phyloP scores from a whole-genome alignment of 2,329 filamentous ascomycete genomes.

The Ophiostoma quercus region DNA sequence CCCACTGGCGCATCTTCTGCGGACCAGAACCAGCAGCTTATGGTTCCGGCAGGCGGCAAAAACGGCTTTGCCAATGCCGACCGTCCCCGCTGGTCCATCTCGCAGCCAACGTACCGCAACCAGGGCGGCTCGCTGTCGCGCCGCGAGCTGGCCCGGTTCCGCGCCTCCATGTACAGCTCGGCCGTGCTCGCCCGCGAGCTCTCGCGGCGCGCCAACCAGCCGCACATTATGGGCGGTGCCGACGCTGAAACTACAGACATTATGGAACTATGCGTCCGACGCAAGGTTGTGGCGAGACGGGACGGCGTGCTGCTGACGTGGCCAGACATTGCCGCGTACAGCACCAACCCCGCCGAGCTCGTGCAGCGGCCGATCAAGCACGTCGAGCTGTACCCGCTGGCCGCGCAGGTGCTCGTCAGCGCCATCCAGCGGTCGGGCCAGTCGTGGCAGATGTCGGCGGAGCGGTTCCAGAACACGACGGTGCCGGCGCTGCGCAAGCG shows the following conservation, averaged over 20 bases:
- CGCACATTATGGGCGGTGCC: conserved; percentile 35
- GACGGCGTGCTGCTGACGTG: conserved; percentile 34
- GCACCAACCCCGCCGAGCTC: conserved; percentile 35
- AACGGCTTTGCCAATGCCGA: conserved; percentile 33
- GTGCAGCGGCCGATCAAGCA: conserved; percentile 37
- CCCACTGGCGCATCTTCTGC: background rate
- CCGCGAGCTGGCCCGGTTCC: conserved; percentile 74
- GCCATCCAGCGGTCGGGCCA: conserved; percentile 47
- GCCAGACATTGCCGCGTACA: conserved; percentile 42
- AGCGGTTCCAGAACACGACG: conserved; percentile 54
- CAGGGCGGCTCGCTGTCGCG: conserved; percentile 33
- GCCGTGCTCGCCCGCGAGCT: conserved; percentile 90
- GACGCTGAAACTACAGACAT: conserved; percentile 25
- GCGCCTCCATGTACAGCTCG: conserved; percentile 70
- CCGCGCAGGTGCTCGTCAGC: conserved; percentile 47
- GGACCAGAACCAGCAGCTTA: background rate
- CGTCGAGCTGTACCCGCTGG: conserved; percentile 46
- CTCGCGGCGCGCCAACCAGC: conserved; percentile 55
- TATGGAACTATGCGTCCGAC: conserved; percentile 18
- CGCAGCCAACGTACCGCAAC: conserved; percentile 19
- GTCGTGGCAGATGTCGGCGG: conserved; percentile 55
- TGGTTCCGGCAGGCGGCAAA: background rate
- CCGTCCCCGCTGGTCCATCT: conserved; percentile 30
- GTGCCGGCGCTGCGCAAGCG: conserved; percentile 48
- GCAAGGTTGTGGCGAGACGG: conserved; percentile 5